Percentiles rank a stretch among this genome's conserved stretches.
Conservation (phyloP, 1,139 yeast genomes). For the Chernovozyma sophiae-reginae region DNA sequence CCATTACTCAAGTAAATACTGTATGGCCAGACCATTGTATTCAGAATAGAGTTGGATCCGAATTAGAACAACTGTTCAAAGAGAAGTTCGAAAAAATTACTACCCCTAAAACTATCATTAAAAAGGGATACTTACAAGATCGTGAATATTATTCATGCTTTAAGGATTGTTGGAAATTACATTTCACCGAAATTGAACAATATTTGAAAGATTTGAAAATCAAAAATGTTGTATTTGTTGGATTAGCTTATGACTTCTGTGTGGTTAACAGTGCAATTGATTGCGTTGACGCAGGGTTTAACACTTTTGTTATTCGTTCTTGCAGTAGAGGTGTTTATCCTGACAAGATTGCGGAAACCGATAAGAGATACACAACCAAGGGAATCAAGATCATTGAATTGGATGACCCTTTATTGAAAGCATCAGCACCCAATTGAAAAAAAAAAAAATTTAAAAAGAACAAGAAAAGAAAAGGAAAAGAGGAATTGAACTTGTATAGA, state of each 20-base stretch:
- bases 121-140: conserved; percentile 67
- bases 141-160: conserved; percentile 91
- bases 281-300: conserved; percentile 56
- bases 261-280: conserved; percentile 75
- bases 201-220: conserved; percentile 43
- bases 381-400: conserved; percentile 24
- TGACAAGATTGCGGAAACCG: conserved; percentile 25
- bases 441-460: not conserved
- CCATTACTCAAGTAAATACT: conserved; percentile 31
- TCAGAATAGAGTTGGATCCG: conserved; percentile 63
- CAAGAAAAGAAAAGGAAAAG: not conserved
- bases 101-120: conserved; percentile 34
- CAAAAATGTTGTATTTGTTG: conserved; percentile 67
- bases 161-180: conserved; percentile 69
- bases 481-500: too few relatives aligned
- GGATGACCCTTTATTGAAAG: conserved; percentile 1
- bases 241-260: conserved; percentile 84
- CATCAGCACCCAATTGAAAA: not conserved
- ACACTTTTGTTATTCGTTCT: conserved; percentile 56
- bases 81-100: conserved; percentile 19
- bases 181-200: conserved; percentile 60
- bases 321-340: conserved; percentile 40
- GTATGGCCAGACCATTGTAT: conserved; percentile 95
- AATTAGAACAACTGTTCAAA: conserved; percentile 47
- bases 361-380: conserved; percentile 20